Conservation (phyloP, 2,329 filamentous ascomycete genomes). For the Trichothecium roseum region DNA sequence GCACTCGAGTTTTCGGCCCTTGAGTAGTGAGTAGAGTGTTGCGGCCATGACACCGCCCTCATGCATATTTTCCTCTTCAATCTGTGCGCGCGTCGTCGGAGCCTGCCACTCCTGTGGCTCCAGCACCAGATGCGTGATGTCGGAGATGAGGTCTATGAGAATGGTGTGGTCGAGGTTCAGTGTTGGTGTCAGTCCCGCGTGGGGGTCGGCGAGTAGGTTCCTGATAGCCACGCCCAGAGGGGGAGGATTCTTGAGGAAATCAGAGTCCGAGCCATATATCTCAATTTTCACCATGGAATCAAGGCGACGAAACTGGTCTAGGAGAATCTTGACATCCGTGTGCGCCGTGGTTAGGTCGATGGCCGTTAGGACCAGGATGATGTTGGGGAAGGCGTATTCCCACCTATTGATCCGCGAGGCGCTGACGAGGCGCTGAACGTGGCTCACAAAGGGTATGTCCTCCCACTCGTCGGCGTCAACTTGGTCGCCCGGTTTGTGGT, state of each 20-base stretch:
- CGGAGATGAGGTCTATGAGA: constrained; percentile 28
- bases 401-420: constrained; percentile 24
- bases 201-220: constrained; percentile 19
- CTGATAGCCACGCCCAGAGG: constrained; percentile 15
- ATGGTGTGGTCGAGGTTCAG: constrained; percentile 31
- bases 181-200: constrained; percentile 20
- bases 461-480: constrained; percentile 23
- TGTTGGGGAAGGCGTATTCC: constrained; percentile 23
- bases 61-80: constrained; percentile 20
- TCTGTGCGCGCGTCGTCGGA: constrained; percentile 19
- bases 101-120: constrained; percentile 22
- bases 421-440: constrained; percentile 20
- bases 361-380: constrained; percentile 23
- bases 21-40: constrained; percentile 23
- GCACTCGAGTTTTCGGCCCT: constrained; percentile 21
- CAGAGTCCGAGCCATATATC: constrained; percentile 18
- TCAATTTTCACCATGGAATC: constrained; percentile 20
- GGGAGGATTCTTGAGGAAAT: constrained; percentile 14
- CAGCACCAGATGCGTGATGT: constrained; percentile 25
- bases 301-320: constrained; percentile 18
- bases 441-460: constrained; percentile 20
- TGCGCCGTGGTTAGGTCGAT: constrained; percentile 14
- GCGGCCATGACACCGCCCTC: constrained; percentile 21
- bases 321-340: constrained; percentile 18
- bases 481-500: constrained; percentile 15